Evolutionary conservation across 2,329 filamentous ascomycete genomes (phyloP).

Genomic region (Rosellinia necatrix): DNA sequence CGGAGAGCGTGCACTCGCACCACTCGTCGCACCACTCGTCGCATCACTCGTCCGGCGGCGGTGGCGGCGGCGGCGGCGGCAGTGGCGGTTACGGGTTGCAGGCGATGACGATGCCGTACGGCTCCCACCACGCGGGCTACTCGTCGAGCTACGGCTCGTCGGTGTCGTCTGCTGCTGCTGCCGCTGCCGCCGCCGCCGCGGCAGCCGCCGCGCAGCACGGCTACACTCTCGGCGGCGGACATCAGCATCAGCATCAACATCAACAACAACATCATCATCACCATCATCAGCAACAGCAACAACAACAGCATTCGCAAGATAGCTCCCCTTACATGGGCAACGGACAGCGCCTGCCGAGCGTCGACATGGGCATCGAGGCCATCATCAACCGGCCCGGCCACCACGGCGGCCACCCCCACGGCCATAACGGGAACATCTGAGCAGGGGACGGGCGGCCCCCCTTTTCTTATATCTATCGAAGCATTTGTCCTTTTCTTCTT

Average conservation of each 20-base stretch:
- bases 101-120: slow-evolving; percentile 22
- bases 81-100: slow-evolving; percentile 36
- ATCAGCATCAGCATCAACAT: too few relatives aligned
- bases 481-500: background rate
- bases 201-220: slow-evolving; percentile 25
- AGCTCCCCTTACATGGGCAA: slow-evolving; percentile 54
- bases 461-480: too few relatives aligned
- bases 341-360: slow-evolving; percentile 55
- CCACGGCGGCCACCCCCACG: too few relatives aligned
- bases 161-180: slow-evolving; percentile 50
- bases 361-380: slow-evolving; percentile 65
- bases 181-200: slow-evolving; percentile 23
- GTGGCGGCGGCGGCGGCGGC: slow-evolving; percentile 34
- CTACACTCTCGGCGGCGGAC: too few relatives aligned
- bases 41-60: background rate
- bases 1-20: slow-evolving; percentile 51
- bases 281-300: slow-evolving; percentile 42
- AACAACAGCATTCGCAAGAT: slow-evolving; percentile 43
- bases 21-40: too few relatives aligned
- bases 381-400: slow-evolving; percentile 58
- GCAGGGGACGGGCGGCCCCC: too few relatives aligned
- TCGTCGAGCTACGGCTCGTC: slow-evolving; percentile 57
- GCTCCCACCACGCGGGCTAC: slow-evolving; percentile 31
- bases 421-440: too few relatives aligned
- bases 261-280: too few relatives aligned